These are phyloP conservation scores for Senna tora DNA, from an alignment of 306 rosid species.

Conservation along the genomic window DNA sequence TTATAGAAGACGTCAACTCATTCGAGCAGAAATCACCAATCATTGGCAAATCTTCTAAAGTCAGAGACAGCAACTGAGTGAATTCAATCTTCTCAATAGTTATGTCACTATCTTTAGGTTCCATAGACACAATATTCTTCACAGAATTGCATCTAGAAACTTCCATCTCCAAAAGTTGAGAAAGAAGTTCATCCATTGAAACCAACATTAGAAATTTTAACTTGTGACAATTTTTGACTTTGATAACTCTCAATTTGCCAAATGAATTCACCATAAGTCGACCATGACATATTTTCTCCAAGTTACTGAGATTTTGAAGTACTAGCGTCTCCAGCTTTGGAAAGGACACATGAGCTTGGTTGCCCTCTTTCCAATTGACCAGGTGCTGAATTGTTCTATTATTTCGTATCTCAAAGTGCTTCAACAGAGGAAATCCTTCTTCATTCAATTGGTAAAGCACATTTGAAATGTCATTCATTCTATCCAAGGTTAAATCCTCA, in stretches of 20 bases:
- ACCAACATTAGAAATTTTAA: constrained; percentile 9
- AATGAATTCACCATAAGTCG: neutral
- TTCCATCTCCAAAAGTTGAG: neutral
- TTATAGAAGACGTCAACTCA: too few species aligned
- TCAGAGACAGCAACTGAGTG: neutral
- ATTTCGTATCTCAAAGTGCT: constrained; percentile 28
- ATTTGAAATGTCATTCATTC: too few species aligned
- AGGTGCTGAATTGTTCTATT: neutral
- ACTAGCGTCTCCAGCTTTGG: neutral
- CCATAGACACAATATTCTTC: neutral
- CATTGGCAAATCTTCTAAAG: neutral
- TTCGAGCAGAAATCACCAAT: neutral
- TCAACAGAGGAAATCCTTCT: constrained; percentile 29
- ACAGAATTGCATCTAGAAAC: neutral
- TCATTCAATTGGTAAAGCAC: neutral
- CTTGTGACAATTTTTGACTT: neutral
- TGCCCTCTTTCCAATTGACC: neutral
- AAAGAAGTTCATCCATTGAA: neutral
- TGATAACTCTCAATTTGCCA: neutral
- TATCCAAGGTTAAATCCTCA: too few species aligned
- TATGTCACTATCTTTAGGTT: neutral
- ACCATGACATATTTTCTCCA: neutral
- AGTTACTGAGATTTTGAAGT: neutral
- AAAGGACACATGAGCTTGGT: neutral
- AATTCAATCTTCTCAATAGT: neutral